These are phyloP conservation scores for Thraustochytrium striatum DNA, from an alignment of 352 stramenopile species.

Conservation along the genomic window DNA sequence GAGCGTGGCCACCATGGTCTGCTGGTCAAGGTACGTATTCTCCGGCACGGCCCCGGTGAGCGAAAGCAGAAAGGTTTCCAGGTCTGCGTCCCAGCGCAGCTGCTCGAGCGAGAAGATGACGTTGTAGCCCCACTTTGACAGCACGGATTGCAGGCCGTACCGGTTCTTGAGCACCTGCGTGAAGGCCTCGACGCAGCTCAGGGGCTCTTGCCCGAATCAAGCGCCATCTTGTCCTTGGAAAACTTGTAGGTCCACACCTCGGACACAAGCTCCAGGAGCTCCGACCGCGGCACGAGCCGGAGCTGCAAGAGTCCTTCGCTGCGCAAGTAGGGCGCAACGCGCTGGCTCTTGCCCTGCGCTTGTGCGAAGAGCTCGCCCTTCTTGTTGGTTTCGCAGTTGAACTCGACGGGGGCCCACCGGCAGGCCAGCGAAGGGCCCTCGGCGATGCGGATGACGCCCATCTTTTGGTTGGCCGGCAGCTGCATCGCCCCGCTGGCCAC, in stretches of 20 bases:
- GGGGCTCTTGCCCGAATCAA: not conserved
- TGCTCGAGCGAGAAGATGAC: conserved; percentile 32
- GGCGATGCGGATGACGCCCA: no score
- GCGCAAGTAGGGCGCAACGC: conserved; percentile 17
- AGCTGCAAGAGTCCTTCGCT: not conserved
- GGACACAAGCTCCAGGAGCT: conserved; percentile 16
- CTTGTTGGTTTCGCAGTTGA: conserved; percentile 8
- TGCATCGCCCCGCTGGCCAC: no score
- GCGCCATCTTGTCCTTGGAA: conserved; percentile 19
- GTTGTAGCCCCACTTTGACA: conserved; percentile 39
- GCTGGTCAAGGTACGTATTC: conserved; percentile 40
- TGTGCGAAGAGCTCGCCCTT: conserved; percentile 22
- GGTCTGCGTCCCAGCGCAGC: conserved; percentile 37
- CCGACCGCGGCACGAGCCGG: conserved; percentile 15
- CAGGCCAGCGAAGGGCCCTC: no score
- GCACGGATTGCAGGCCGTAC: conserved; percentile 25
- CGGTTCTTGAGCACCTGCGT: conserved; percentile 30
- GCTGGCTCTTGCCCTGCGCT: not conserved
- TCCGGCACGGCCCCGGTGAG: conserved; percentile 10
- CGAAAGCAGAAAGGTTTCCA: conserved; percentile 19
- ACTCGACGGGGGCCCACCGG: no score
- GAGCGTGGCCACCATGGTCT: conserved; percentile 27
- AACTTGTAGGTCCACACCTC: conserved; percentile 48
- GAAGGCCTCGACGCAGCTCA: conserved; percentile 11
- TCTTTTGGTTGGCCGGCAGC: no score